Base-by-base conservation (phyloP, 2,329 filamentous ascomycete genomes). In the Aspergillus udagawae region DNA sequence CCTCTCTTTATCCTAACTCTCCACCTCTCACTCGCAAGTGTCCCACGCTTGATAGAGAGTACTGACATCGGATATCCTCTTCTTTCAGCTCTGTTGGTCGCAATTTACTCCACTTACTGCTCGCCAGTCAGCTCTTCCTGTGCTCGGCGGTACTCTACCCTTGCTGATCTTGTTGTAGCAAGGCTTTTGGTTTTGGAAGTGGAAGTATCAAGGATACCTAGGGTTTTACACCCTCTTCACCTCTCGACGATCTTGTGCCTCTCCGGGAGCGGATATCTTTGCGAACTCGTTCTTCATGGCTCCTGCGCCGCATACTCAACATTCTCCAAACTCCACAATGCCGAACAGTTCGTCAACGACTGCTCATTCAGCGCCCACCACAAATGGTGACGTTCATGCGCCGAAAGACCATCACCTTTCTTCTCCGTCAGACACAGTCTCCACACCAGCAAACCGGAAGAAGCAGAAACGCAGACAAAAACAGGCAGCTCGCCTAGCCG, bases 381-480 rank as follows among this genome's bases (percentile, higher is more conserved):
- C 67, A 20, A 72, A 71, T 56, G 70, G 72, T 59, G 65, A 62
- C 27, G 54, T 61, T 51, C 58, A 67, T 58, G 61, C 62, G 60
- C 61, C 58, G 59, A 61, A 52, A 42, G 59, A 59, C 28, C 47
- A 49, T 51, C 49, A 14, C 41, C 55, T 51, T 29, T 51, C 51
- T 4, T 55, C 62, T 9, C 49, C 54, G 9, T 27, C 60, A 54
- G 66, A 67, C 44, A 41, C 56, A 17, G 64, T 64, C 51, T 76
- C 79, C 48, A 79, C 79, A 48, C 70, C 80, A 8, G 88, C 92
- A 52, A 97, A 96, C 77, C 86, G 90, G 71, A 97, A 97, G 82
- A 97, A 97, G 80, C 90, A 94, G 75, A 97, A 96, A 81, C 86
- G 92, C 65, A 85, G 92, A 64, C 88, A 90, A 70, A 97, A 97